phyloP scores from a whole-genome alignment of 2,329 filamentous ascomycete species.

The Fusarium citri region DNA sequence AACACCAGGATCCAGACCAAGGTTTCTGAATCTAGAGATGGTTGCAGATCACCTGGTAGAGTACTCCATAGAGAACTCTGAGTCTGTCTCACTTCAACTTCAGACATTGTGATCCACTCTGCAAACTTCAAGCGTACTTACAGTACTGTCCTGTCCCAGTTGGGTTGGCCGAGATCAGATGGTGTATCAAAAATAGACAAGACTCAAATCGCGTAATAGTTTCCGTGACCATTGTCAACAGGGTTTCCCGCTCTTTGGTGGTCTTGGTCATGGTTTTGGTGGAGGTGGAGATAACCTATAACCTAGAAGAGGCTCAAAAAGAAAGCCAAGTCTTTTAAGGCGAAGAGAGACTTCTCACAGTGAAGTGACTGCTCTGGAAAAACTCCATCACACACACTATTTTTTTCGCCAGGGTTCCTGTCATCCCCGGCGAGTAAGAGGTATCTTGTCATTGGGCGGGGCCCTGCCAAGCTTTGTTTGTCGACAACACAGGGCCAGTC shows the following conservation, averaged over 20 bases:
- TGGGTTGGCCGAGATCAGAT: neutral
- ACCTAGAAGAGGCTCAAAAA: slow-evolving; percentile 1
- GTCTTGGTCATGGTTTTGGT: neutral
- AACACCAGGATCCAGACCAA: neutral
- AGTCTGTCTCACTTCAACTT: neutral
- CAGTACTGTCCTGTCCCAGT: neutral
- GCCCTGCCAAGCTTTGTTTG: slow-evolving; percentile 37
- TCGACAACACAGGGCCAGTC: slow-evolving; percentile 37
- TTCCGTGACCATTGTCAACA: neutral
- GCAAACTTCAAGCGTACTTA: neutral
- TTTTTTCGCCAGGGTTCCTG: slow-evolving; percentile 20
- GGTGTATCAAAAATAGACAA: neutral
- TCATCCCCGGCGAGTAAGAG: slow-evolving; percentile 29
- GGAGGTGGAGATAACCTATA: neutral
- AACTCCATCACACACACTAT: neutral
- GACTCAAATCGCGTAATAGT: neutral
- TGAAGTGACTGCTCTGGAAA: neutral
- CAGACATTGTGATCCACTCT: neutral
- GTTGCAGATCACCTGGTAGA: neutral
- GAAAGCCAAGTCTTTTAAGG: slow-evolving; percentile 15
- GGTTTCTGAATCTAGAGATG: neutral
- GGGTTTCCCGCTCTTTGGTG: neutral
- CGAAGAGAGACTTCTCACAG: neutral
- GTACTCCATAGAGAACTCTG: neutral
- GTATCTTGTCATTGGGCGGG: slow-evolving; percentile 15